Evolutionary conservation across 1,139 yeast genomes (phyloP), one percentile per base, ranked within the genome.

Genomic region (Saccharomyces pastorianus): DNA sequence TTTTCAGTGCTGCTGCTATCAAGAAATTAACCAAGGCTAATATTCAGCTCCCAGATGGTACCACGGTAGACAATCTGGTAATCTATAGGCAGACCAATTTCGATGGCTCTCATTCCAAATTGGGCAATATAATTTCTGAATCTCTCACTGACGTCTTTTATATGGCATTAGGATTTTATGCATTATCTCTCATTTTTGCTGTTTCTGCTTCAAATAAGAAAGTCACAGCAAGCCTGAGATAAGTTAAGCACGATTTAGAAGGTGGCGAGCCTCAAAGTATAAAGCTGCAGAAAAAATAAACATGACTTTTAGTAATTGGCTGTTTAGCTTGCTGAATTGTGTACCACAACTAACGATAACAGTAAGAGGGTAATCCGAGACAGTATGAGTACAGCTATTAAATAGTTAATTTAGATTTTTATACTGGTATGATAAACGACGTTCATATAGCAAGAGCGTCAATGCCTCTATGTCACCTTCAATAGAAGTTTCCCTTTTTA

Each of bases 1-100:
- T 59, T 11, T 60, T 60, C 44, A 29, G 44, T 31, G 48, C 42
- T 20, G 42, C 48, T 6, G 48, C 42, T 7, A 4, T 44, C n/a
- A 50, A 31, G 25, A 20, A 34, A 23, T 6, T 50, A 17, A 13
- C 20, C n/a, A 29, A 29, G n/a, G 11, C 44, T 3, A 14, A 29
- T 27, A 23, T 50, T 13, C n/a, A 17, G 9, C 13, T 44, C 14
- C 44, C 48, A 6, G 48, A 31, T 14, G 52, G 52, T 6, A 23
- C 13, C 20, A 44, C 48, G 8, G 52, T 32, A n/a, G 44, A 50
- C 14, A 17, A 44, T 41, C 14, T 46, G 29, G 32, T 50, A 41
- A 17, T 46, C 6, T 42, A 42, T 28, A 44, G 49, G 9, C 20
- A 46, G 6, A 9, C 26, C 7, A 25, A 28, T 13, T 46, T 34